Evolutionary conservation across 2,329 filamentous ascomycete genomes (phyloP).

Genomic region (Alternaria dauci): DNA sequence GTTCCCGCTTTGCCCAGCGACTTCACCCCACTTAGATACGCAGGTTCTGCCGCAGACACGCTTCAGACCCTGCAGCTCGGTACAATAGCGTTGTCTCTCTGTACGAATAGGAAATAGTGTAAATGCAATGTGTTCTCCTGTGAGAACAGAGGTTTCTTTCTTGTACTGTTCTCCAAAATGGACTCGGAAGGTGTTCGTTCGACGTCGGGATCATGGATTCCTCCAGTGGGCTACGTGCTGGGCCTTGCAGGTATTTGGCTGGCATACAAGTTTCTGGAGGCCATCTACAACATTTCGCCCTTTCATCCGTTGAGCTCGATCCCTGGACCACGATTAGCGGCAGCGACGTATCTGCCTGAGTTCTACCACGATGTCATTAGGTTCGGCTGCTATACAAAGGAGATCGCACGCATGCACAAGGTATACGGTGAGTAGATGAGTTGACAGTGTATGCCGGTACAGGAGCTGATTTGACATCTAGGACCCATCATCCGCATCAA

Average conservation of each 20-base stretch:
- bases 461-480: conserved; percentile 10
- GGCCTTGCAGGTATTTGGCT: conserved; percentile 23
- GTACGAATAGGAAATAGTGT: no score
- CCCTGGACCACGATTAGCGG: conserved; percentile 47
- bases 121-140: background rate
- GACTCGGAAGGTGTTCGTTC: background rate
- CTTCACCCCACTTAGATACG: background rate
- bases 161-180: background rate
- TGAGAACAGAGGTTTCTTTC: background rate
- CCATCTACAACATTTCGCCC: conserved; percentile 37
- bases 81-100: background rate
- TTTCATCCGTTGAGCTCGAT: conserved; percentile 42
- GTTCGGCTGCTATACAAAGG: conserved; percentile 42
- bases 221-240: conserved; percentile 4
- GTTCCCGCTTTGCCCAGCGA: background rate
- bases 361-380: conserved; percentile 49
- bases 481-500: conserved; percentile 48
- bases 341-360: conserved; percentile 47
- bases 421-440: conserved; percentile 39
- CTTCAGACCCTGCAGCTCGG: background rate
- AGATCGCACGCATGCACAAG: conserved; percentile 49
- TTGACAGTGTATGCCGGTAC: background rate
- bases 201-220: background rate
- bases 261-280: conserved; percentile 23
- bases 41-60: background rate